Evolutionary conservation across 2,329 filamentous ascomycete genomes (phyloP), one percentile per base, ranked within the genome.

Genomic region (Ophiostoma ips): DNA sequence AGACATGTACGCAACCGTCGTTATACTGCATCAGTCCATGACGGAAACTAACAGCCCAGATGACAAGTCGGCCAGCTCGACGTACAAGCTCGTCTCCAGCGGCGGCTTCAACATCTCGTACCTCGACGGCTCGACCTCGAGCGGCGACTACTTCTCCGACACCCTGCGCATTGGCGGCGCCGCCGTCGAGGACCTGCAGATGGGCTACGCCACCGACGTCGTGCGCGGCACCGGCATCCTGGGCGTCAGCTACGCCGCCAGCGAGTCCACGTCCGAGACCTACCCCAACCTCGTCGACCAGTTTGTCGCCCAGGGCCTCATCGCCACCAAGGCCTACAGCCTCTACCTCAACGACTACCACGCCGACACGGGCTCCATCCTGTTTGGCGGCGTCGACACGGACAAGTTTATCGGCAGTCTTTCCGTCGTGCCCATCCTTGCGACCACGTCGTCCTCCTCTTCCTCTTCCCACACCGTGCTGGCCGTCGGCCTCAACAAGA

Each of bases 341-440:
- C 64, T 88, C 24, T 87, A 81, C 68, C 68, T 78, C 51, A 70
- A 73, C 56, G 68, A 73, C 59, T 60, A 68, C 33, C 70, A 76
- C 49, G 71, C 78, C 5, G 72, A 71, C 21, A 74, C 71, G 1
- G 82, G 82, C 38, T 76, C 69, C 54, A 77, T 85, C 54, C 68
- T 86, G 13, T 85, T 86, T 56, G 82, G 82, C 51, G 82, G 81
- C 45, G 71, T 85, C 50, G 81, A 86, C 64, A 80, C 72, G 1
- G 71, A 71, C 53, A 84, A 84, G 63, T 86, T 76, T 64, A 67
- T 71, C 4, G 81, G 80, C 49, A 57, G 66, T 12, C 69, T 85
- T 2, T 58, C 68, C 37, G 71, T 71, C 7, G 61, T 84, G 4
- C 75, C 77, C 8, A 73, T 83, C 54, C 61, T 76, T 48, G 66